Evolutionary conservation across 805 yeast species (phyloP).

Genomic region (Kodamaea nitidulidarum): DNA sequence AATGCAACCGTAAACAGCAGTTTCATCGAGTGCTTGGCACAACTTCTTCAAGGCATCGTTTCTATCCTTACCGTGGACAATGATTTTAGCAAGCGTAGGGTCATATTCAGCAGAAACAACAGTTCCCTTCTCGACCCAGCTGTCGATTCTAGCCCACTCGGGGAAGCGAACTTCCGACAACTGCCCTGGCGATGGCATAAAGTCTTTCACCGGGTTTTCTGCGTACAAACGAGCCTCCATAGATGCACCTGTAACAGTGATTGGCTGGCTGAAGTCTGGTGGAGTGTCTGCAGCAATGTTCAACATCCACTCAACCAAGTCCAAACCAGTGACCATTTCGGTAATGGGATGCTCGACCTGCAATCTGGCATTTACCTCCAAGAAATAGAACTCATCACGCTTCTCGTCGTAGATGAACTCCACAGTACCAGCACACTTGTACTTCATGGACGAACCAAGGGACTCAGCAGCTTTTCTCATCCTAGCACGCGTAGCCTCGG

Average conservation of each 20-base stretch:
- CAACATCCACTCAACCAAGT: conserved; percentile 96
- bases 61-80: conserved; percentile 89
- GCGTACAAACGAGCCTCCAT: conserved; percentile 98
- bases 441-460: conserved; percentile 75
- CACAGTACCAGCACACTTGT: conserved; percentile 96
- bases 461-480: conserved; percentile 85
- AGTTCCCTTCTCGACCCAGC: conserved; percentile 91
- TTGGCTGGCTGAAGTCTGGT: conserved; percentile 63
- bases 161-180: conserved; percentile 84
- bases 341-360: conserved; percentile 99
- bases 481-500: conserved; percentile 66
- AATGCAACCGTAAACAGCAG: conserved; percentile 82
- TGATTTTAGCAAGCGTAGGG: conserved; percentile 93
- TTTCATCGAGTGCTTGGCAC: conserved; percentile 78
- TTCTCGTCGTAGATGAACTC: conserved; percentile 88
- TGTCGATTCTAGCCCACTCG: conserved; percentile 86
- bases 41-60: conserved; percentile 76
- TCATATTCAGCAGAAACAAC: conserved; percentile 88
- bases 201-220: conserved; percentile 93
- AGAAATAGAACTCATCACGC: conserved; percentile 86
- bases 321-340: conserved; percentile 91
- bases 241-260: conserved; percentile 75
- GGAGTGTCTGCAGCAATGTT: conserved; percentile 85
- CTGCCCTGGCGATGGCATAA: conserved; percentile 95
- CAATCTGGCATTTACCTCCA: conserved; percentile 93